Percentiles rank a stretch among this genome's conserved stretches.
These are phyloP conservation scores for Cladochytrium replicatum DNA, from an alignment of 192 early-diverging fungal species.

Conservation along the genomic window DNA sequence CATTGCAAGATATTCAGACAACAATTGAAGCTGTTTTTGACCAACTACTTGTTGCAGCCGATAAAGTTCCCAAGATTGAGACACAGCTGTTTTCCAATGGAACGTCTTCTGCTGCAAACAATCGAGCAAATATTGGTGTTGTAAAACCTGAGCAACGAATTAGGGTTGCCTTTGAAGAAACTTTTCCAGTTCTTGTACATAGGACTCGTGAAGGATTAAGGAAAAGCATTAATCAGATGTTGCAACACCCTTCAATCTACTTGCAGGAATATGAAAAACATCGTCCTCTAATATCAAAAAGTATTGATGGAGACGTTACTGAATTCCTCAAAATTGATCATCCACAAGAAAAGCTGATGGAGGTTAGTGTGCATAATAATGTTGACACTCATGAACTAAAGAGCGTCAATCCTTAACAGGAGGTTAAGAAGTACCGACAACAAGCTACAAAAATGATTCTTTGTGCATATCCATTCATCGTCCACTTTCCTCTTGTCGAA, in stretches of 20 bases:
- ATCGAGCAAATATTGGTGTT: constrained; percentile 22
- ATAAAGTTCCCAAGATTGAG: constrained; percentile 45
- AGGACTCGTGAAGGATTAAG: constrained; percentile 24
- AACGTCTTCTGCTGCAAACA: constrained; percentile 21
- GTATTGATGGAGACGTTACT: constrained; percentile 30
- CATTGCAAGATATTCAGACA: constrained; percentile 27
- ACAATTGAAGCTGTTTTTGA: constrained; percentile 40
- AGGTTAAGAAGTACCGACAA: constrained; percentile 30
- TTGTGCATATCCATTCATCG: constrained; percentile 42
- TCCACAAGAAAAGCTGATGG: constrained; percentile 35
- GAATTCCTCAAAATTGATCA: constrained; percentile 37
- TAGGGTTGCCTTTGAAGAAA: constrained; percentile 42
- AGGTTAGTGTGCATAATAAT: constrained; percentile 12
- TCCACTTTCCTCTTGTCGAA: constrained; percentile 42
- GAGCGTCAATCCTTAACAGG: constrained; percentile 7
- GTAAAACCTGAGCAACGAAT: constrained; percentile 46
- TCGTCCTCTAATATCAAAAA: constrained; percentile 20
- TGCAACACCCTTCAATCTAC: constrained; percentile 36
- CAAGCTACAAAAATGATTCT: constrained; percentile 29
- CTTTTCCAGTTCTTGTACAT: constrained; percentile 35
- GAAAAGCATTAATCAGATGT: constrained; percentile 15
- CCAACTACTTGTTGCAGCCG: constrained; percentile 29
- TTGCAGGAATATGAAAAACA: constrained; percentile 42
- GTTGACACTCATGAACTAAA: not conserved
- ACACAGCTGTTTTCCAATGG: constrained; percentile 44